Conservation (phyloP, 345 rosid species). For the Populus alba region DNA sequence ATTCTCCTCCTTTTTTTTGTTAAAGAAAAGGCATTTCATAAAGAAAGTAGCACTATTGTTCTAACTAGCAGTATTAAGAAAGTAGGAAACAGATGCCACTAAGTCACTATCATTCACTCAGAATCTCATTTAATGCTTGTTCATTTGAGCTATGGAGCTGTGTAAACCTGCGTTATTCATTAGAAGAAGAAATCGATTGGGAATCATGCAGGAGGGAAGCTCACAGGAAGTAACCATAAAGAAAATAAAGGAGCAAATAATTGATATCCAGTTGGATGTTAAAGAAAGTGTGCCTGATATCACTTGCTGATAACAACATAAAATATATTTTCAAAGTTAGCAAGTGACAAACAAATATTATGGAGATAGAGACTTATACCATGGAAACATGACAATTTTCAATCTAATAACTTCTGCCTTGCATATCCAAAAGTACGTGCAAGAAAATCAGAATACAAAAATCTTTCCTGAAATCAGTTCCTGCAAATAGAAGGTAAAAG, state of each 20-base stretch:
- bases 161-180: neutral
- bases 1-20: constrained; percentile 17
- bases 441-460: neutral
- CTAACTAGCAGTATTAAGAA: neutral
- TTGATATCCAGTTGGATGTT: too few species aligned
- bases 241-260: too few species aligned
- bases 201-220: neutral
- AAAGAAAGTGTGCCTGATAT: too few species aligned
- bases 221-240: neutral
- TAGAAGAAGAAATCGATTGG: neutral
- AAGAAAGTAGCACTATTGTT: constrained; percentile 11
- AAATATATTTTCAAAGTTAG: too few species aligned
- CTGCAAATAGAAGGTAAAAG: neutral
- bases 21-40: constrained; percentile 14
- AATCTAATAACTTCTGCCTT: too few species aligned
- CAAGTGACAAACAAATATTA: too few species aligned
- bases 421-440: neutral
- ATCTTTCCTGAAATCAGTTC: neutral
- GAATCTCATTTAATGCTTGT: neutral
- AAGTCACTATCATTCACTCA: neutral
- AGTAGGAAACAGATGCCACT: constrained; percentile 10
- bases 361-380: too few species aligned
- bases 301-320: too few species aligned
- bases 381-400: too few species aligned
- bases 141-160: neutral